These are phyloP conservation scores for Gloeostereum incarnatum DNA, from an alignment of 768 basidiomycete species.

Conservation along the genomic window DNA sequence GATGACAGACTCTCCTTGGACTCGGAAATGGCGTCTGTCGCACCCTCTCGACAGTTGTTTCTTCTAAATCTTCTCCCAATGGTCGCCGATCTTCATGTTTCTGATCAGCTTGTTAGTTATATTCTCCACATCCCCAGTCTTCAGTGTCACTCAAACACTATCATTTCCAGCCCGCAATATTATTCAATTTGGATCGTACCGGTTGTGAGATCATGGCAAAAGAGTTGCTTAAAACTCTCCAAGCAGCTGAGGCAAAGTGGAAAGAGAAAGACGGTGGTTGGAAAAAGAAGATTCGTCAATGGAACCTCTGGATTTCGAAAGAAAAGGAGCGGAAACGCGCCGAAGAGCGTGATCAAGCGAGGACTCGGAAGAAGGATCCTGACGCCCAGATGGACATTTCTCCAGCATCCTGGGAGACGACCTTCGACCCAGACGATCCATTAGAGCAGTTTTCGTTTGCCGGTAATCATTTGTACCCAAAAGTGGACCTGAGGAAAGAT, in stretches of 20 bases:
- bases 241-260: slow-evolving; percentile 41
- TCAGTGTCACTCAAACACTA: neutral
- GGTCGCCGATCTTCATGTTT: slow-evolving; percentile 46
- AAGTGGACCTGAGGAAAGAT: slow-evolving; percentile 38
- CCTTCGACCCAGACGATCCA: slow-evolving; percentile 51
- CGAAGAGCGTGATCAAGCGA: slow-evolving; percentile 26
- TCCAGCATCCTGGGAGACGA: slow-evolving; percentile 34
- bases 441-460: slow-evolving; percentile 54
- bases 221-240: slow-evolving; percentile 24
- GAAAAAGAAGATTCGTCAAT: slow-evolving; percentile 39
- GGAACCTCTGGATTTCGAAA: slow-evolving; percentile 36
- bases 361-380: slow-evolving; percentile 28
- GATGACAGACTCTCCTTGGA: slow-evolving; percentile 18
- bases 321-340: slow-evolving; percentile 39
- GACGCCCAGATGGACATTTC: slow-evolving; percentile 12
- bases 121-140: neutral
- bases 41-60: slow-evolving; percentile 23
- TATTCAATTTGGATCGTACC: slow-evolving; percentile 58
- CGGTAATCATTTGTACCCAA: slow-evolving; percentile 30
- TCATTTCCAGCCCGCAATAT: slow-evolving; percentile 43
- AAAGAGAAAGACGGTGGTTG: slow-evolving; percentile 33
- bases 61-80: slow-evolving; percentile 37
- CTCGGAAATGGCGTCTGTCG: slow-evolving; percentile 12
- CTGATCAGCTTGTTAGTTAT: slow-evolving; percentile 42
- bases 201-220: slow-evolving; percentile 47